Base-by-base conservation (phyloP, 176 grass and related monocot species). In the Dactylis glomerata region DNA sequence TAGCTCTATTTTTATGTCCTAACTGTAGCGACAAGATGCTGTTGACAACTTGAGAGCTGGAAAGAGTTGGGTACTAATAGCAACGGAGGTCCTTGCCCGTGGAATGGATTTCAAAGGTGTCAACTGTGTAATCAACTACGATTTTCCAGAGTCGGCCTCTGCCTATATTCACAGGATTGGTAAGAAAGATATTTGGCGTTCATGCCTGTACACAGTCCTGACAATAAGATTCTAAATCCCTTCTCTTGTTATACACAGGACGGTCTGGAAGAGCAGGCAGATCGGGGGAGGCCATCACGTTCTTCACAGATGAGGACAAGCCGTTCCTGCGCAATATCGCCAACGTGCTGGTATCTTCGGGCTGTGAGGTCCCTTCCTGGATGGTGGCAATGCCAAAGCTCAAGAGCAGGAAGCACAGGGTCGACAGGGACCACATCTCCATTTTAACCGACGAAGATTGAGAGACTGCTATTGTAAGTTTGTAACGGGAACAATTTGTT, bases 91-190 rank as follows among this genome's bases (percentile, higher is more conserved):
- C 26, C 80, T 98, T 84, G 88, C 93, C 27, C 89, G 93, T 49
- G 96, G 96, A 76, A 95, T 98, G 93, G 96, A 98, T 85, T 95
- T 98, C 89, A 98, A 98, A 84, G 91, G 93, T 72, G 74, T 98
- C 56, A 92, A 94, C 68, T 95, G 93, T 13, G 93, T 98, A 40
- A 91, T 98, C 80, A 98, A 95, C 75, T 98, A 95, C 37, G 96
- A 98, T 94, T 98, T 98, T 81, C 96, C 93, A 2, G 93, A 98
- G 80, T 98, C 96, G 6, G 89, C 91, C 24, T 73, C 93, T 64
- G 93, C 93, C 67, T 98, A 95, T 87, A 94, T 98, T 86, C 91
- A 98, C 83, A 80, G 96, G 58, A 95, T 98, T 87, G 96, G 93
- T 95, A 92, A 61, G 84, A 30, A 28, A 81, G 16, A 71, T 45